phyloP scores from a whole-genome alignment of 2,329 filamentous ascomycete species.

The Mollisiaceae sp. region DNA sequence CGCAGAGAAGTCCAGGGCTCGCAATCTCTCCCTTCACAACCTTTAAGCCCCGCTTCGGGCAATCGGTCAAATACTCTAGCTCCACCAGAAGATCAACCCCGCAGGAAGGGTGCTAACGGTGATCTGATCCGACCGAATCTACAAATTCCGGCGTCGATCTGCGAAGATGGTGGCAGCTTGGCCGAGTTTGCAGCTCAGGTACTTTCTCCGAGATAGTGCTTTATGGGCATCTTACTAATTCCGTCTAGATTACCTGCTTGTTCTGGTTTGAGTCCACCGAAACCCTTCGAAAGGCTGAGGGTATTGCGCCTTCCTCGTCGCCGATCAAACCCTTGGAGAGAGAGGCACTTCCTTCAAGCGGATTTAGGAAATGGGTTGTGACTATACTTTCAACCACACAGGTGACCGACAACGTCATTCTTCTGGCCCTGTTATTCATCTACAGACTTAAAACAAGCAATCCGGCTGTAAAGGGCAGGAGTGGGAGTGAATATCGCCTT shows the following conservation, averaged over 20 bases:
- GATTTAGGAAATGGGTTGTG: constrained; percentile 93
- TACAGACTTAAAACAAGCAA: constrained; percentile 92
- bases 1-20: constrained; percentile 38
- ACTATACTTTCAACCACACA: constrained; percentile 92
- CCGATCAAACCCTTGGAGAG: constrained; percentile 62
- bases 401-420: constrained; percentile 92
- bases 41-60: constrained; percentile 32
- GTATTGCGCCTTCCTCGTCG: constrained; percentile 46
- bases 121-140: constrained; percentile 48
- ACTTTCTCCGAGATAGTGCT: constrained; percentile 37
- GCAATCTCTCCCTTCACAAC: constrained; percentile 25
- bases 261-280: constrained; percentile 96
- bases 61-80: constrained; percentile 27
- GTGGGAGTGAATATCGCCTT: constrained; percentile 90
- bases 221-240: constrained; percentile 27
- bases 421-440: constrained; percentile 89
- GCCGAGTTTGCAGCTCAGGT: constrained; percentile 86
- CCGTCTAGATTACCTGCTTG: constrained; percentile 81
- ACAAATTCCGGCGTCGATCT: constrained; percentile 78
- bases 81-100: constrained; percentile 28
- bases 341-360: constrained; percentile 76
- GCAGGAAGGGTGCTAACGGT: constrained; percentile 33
- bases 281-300: constrained; percentile 76
- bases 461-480: constrained; percentile 85
- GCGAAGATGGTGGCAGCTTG: constrained; percentile 74